Evolutionary conservation across 2,329 filamentous ascomycete genomes (phyloP).

Genomic region (Lachnellula cervina): DNA sequence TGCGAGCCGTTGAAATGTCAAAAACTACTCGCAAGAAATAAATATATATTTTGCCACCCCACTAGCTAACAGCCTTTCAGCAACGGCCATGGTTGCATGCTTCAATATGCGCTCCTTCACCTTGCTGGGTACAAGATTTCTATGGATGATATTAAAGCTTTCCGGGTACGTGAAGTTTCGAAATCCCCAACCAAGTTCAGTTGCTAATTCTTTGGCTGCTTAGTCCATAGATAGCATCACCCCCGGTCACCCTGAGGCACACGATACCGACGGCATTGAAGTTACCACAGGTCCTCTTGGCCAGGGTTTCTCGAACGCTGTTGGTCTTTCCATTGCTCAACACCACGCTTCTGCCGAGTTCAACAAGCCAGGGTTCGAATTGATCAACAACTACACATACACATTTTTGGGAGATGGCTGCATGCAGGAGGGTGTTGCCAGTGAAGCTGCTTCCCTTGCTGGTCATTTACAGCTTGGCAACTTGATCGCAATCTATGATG

Average conservation of each 20-base stretch:
- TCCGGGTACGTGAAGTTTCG: constrained; percentile 66
- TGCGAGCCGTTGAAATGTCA: not conserved
- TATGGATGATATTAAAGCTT: constrained; percentile 90
- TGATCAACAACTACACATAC: constrained; percentile 97
- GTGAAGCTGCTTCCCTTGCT: constrained; percentile 85
- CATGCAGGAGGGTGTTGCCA: constrained; percentile 95
- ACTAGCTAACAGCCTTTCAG: constrained; percentile 41
- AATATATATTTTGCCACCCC: not conserved
- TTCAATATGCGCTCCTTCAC: constrained; percentile 97
- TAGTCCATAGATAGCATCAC: constrained; percentile 66
- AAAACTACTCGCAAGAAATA: not conserved
- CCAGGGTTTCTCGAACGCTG: constrained; percentile 95
- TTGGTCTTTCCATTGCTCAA: constrained; percentile 96
- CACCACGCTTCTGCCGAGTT: constrained; percentile 84
- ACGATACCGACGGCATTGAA: constrained; percentile 95
- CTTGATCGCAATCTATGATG: constrained; percentile 94
- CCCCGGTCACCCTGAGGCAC: constrained; percentile 91
- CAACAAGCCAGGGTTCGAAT: constrained; percentile 92
- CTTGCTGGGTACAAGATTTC: constrained; percentile 84
- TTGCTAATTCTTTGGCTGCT: constrained; percentile 2
- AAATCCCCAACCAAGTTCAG: constrained; percentile 1
- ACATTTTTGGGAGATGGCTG: constrained; percentile 96
- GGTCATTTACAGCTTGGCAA: constrained; percentile 98
- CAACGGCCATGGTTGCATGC: constrained; percentile 99
- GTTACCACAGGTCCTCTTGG: constrained; percentile 97